A percentile compares a stretch with the other conserved stretches of the same genome.
Conservation (phyloP, 306 rosid genomes). For the Ormosia emarginata region DNA sequence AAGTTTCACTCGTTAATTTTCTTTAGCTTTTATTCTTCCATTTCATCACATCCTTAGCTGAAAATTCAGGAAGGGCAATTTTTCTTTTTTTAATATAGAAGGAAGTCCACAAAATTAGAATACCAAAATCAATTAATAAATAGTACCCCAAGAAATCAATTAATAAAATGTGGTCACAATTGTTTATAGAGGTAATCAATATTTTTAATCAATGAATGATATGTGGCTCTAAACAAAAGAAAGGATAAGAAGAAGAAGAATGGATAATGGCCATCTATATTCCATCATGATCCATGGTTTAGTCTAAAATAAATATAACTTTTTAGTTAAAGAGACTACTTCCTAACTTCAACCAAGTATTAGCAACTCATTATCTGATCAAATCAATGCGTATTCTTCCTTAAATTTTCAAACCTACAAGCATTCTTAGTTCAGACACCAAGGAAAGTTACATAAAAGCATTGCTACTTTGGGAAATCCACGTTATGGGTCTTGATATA, state of each 20-base stretch:
- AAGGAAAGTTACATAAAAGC: constrained; percentile 37
- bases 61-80: neutral
- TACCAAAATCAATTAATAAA: neutral
- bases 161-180: constrained; percentile 5
- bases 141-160: neutral
- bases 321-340: constrained; percentile 19
- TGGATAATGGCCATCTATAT: neutral
- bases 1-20: neutral
- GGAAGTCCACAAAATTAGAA: neutral
- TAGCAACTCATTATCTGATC: constrained; percentile 25
- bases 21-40: neutral
- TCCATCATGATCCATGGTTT: constrained; percentile 22
- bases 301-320: constrained; percentile 19
- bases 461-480: constrained; percentile 39
- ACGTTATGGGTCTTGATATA: constrained; percentile 15
- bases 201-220: neutral
- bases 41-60: neutral
- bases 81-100: neutral
- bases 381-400: constrained; percentile 25
- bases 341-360: constrained; percentile 43
- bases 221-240: constrained; percentile 19
- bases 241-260: neutral
- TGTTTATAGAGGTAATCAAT: neutral
- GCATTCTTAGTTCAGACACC: constrained; percentile 29
- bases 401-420: constrained; percentile 22